These are phyloP conservation scores for Aegilops umbellulata DNA, from an alignment of 176 grass and related monocot species.

Conservation along the genomic window DNA sequence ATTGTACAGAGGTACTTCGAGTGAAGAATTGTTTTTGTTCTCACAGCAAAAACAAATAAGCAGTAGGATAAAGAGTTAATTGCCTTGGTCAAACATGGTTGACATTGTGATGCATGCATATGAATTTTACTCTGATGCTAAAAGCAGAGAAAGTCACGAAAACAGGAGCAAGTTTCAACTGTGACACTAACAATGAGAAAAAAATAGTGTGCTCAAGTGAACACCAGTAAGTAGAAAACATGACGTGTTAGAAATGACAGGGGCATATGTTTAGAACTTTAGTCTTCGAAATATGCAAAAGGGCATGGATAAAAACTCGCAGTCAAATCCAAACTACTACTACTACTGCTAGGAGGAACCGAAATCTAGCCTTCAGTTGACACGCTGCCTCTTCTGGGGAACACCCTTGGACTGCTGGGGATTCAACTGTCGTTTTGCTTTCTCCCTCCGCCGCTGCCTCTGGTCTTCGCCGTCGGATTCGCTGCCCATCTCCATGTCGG, in stretches of 20 bases:
- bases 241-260: background rate
- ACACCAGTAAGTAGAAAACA: background rate
- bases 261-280: background rate
- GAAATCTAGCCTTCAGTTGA: background rate
- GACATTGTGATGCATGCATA: background rate
- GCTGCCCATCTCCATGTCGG: conserved; percentile 15
- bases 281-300: background rate
- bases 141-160: background rate
- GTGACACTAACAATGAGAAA: background rate
- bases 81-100: background rate
- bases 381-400: background rate
- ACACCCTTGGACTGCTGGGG: background rate
- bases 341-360: background rate
- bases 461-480: conserved; percentile 1
- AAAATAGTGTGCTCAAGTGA: background rate
- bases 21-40: too few species aligned
- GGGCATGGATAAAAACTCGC: background rate
- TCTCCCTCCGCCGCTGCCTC: background rate
- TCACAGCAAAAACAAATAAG: background rate
- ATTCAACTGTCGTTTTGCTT: background rate
- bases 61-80: background rate
- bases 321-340: background rate
- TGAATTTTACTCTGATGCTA: background rate
- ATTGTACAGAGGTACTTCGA: too few species aligned
- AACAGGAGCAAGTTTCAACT: background rate